Percentiles rank a stretch among this genome's conserved stretches.
Conservation (phyloP, 2,329 filamentous ascomycete species). For the Scytalidium lignicola region DNA sequence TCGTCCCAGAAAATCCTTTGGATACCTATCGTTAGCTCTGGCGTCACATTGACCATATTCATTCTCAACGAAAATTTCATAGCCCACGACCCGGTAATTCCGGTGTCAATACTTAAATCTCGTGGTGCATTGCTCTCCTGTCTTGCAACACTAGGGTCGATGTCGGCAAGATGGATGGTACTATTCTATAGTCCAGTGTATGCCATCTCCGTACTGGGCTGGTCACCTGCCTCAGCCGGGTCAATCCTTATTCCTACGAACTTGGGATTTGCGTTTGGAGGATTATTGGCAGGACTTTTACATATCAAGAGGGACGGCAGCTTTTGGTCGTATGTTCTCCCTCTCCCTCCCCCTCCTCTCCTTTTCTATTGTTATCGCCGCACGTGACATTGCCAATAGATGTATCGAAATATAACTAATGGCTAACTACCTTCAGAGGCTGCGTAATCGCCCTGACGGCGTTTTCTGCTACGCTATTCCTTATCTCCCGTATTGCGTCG, state of each 20-base stretch:
- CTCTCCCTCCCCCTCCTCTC: not conserved
- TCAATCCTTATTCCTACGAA: slow-evolving; percentile 79
- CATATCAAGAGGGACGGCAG: slow-evolving; percentile 69
- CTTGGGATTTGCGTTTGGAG: slow-evolving; percentile 69
- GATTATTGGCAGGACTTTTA: slow-evolving; percentile 66
- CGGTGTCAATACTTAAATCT: slow-evolving; percentile 63
- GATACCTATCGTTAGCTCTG: slow-evolving; percentile 55
- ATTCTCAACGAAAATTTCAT: slow-evolving; percentile 58
- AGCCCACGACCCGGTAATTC: slow-evolving; percentile 68
- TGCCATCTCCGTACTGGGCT: slow-evolving; percentile 68
- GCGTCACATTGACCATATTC: slow-evolving; percentile 47
- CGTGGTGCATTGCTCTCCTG: slow-evolving; percentile 69
- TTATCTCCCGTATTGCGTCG: slow-evolving; percentile 51
- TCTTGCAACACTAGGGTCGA: slow-evolving; percentile 68
- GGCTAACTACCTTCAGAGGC: slow-evolving; percentile 32
- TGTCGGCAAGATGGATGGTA: slow-evolving; percentile 76
- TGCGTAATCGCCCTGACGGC: slow-evolving; percentile 50
- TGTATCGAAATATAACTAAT: too few species aligned
- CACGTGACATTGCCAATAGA: too few species aligned
- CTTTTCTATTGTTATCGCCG: not conserved
- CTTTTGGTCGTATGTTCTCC: slow-evolving; percentile 55
- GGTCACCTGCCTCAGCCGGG: slow-evolving; percentile 65
- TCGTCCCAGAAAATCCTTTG: slow-evolving; percentile 56
- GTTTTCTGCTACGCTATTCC: slow-evolving; percentile 57
- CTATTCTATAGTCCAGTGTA: slow-evolving; percentile 80